These are phyloP conservation scores for Penicillium rolfsii DNA, from an alignment of 2,329 filamentous ascomycete species.

Conservation along the genomic window DNA sequence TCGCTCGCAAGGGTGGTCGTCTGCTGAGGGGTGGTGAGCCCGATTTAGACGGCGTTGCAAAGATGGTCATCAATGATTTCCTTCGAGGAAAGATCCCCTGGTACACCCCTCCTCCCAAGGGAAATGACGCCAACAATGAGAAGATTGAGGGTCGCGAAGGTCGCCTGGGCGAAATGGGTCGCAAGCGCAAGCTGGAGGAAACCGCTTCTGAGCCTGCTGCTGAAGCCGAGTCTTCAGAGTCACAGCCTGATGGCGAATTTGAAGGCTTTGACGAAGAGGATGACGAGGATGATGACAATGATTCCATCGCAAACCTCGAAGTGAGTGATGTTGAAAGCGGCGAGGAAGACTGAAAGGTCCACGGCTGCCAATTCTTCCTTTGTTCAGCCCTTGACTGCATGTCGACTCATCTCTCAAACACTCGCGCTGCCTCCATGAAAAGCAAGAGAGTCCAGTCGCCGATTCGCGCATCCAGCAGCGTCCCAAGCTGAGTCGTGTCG, in stretches of 20 bases:
- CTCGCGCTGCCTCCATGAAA: slow-evolving; percentile 9
- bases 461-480: slow-evolving; percentile 10
- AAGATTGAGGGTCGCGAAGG: slow-evolving; percentile 73
- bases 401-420: slow-evolving; percentile 4
- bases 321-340: slow-evolving; percentile 48
- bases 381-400: slow-evolving; percentile 3
- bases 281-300: slow-evolving; percentile 43
- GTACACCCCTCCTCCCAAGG: slow-evolving; percentile 80
- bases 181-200: slow-evolving; percentile 73
- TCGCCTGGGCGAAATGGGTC: slow-evolving; percentile 78
- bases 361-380: slow-evolving; percentile 1
- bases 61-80: slow-evolving; percentile 97
- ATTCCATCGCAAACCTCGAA: slow-evolving; percentile 48
- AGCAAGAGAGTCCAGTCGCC: slow-evolving; percentile 10
- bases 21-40: slow-evolving; percentile 91
- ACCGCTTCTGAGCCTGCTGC: slow-evolving; percentile 41
- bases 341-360: slow-evolving; percentile 42
- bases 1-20: slow-evolving; percentile 84
- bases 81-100: slow-evolving; percentile 93
- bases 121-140: slow-evolving; percentile 53
- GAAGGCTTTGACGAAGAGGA: slow-evolving; percentile 45
- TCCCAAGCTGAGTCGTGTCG: slow-evolving; percentile 10
- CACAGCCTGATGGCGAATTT: slow-evolving; percentile 38
- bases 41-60: slow-evolving; percentile 91
- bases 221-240: slow-evolving; percentile 41